Evolutionary conservation across 106 monocot genomes (phyloP), one percentile per base, ranked within the genome.

Genomic region (Acanthochlamys bracteata): DNA sequence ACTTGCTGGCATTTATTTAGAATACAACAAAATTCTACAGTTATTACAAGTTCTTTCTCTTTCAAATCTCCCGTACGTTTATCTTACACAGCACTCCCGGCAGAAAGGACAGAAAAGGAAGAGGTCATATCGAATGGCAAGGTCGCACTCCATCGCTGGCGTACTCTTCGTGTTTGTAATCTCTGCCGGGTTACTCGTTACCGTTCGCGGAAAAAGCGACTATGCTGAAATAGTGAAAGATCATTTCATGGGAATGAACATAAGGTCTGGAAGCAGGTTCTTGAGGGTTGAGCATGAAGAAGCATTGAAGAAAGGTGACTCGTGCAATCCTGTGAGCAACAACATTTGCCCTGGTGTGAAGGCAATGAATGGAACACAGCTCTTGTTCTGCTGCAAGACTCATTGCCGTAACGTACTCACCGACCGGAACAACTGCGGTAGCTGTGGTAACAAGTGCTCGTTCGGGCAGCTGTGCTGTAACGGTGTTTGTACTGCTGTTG

Each of bases 381-480:
- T 73, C 22, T 66, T 67, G 0, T 59, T 46, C 57, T 88, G 87
- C 66, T 80, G 87, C 57, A 71, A 69, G 54, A 75, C 49, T 27
- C 60, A 54, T 24, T 88, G 87, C 62, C 61, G 60, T 4, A 59
- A 79, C 42, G 54, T 80, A 46, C 73, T 76, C 23, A 24, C 60
- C 24, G 83, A 83, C 39, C 65, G 73, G 8, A 79, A 67, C 75
- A 76, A 89, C 71, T 84, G 89, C 71, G 84, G 89, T 3, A 22
- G 16, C 4, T 89, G 89, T 69, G 78, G 82, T 15, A 53, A 20
- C 41, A 60, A 39, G 47, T 89, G 89, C 66, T 27, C 64, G 20
- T 89, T 82, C 71, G 89, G 89, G 39, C 71, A 79, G 68, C 73
- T 89, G 22, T 89, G 89, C 71, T 89, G 89, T 71, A 52, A 57